Conservation (phyloP, 2,329 filamentous ascomycete genomes). For the Xylaria digitata region DNA sequence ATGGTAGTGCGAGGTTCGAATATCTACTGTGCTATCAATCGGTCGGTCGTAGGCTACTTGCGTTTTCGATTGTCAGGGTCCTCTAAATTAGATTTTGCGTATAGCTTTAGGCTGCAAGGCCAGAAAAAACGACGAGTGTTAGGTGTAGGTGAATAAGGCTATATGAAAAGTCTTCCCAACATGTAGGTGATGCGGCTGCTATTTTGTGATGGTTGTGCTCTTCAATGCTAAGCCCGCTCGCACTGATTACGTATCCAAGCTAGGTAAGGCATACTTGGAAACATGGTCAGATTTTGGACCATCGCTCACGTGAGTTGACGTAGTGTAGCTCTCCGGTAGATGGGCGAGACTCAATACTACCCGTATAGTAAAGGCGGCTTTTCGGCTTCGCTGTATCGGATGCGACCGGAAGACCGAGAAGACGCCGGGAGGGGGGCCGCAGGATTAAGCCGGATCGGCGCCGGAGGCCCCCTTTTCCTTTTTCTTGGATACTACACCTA, state of each 20-base stretch:
- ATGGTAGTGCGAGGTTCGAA: conserved; percentile 1
- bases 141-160: no score
- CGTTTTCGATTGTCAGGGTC: background rate
- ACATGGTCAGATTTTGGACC: no score
- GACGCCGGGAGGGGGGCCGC: background rate
- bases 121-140: background rate
- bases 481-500: no score
- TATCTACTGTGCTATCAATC: no score
- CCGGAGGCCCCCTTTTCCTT: background rate
- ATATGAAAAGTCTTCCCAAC: no score
- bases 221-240: no score
- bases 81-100: background rate
- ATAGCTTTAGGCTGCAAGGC: background rate
- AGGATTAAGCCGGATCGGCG: conserved; percentile 4
- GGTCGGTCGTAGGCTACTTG: no score
- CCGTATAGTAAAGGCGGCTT: background rate
- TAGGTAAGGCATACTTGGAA: no score
- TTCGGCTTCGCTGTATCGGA: background rate
- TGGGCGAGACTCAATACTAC: no score
- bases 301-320: background rate
- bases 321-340: background rate
- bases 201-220: no score
- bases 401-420: background rate
- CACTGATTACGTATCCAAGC: no score
- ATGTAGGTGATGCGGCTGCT: no score